These are phyloP conservation scores for Phytopythium litorale DNA, from an alignment of 352 stramenopile genomes.

Conservation along the genomic window DNA sequence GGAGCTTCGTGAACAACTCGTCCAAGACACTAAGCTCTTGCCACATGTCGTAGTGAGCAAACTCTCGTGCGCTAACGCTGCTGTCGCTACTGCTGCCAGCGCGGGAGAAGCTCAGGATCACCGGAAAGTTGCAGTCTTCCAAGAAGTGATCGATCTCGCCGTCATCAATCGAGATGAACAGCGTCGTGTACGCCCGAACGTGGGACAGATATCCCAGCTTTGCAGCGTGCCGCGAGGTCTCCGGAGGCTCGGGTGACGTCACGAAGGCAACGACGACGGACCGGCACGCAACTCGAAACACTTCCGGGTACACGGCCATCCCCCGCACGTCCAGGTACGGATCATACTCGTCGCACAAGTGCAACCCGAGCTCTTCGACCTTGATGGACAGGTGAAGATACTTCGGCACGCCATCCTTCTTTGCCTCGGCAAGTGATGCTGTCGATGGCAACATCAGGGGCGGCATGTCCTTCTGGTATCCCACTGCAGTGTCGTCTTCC, in stretches of 20 bases:
- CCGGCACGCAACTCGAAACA: slow-evolving; percentile 37
- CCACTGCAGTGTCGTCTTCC: slow-evolving; percentile 36
- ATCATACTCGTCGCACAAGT: slow-evolving; percentile 67
- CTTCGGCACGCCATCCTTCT: slow-evolving; percentile 11
- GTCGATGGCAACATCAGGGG: slow-evolving; percentile 14
- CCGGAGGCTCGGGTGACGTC: slow-evolving; percentile 44
- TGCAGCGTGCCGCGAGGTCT: slow-evolving; percentile 36
- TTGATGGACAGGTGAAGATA: slow-evolving; percentile 35
- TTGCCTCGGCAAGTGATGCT: slow-evolving; percentile 7
- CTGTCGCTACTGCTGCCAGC: neutral
- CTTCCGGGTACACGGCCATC: slow-evolving; percentile 53
- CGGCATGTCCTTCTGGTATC: slow-evolving; percentile 10
- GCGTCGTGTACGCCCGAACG: slow-evolving; percentile 53
- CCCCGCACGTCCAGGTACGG: slow-evolving; percentile 24
- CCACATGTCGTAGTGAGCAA: slow-evolving; percentile 28
- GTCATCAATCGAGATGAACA: slow-evolving; percentile 42
- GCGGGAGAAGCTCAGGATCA: slow-evolving; percentile 48
- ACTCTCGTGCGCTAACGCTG: slow-evolving; percentile 13
- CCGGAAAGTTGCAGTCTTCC: slow-evolving; percentile 65
- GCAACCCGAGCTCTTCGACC: slow-evolving; percentile 40
- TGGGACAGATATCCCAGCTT: slow-evolving; percentile 66
- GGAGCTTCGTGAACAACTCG: slow-evolving; percentile 24
- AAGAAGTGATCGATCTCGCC: slow-evolving; percentile 73
- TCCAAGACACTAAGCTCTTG: slow-evolving; percentile 35
- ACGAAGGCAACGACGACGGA: slow-evolving; percentile 41